These are phyloP conservation scores for Castanea crenata DNA, from an alignment of 306 rosid species.

Conservation along the genomic window DNA sequence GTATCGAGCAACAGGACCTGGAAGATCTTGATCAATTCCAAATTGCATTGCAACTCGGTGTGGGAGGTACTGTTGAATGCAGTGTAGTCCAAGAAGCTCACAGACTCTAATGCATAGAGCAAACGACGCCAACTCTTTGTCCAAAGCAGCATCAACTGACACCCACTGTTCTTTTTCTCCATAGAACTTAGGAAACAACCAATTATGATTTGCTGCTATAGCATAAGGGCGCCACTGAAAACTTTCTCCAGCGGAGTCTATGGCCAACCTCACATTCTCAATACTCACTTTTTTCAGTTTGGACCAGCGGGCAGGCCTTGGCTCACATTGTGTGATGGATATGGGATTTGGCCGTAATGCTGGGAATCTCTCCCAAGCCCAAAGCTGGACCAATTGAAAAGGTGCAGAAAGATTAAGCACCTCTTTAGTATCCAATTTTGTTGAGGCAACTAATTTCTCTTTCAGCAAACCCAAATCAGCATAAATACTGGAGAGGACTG, in stretches of 20 bases:
- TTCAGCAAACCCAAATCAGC: conserved; percentile 2
- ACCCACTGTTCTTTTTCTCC: conserved; percentile 10
- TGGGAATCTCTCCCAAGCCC: conserved; percentile 60
- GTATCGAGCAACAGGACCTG: conserved; percentile 14
- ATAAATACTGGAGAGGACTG: conserved; percentile 18
- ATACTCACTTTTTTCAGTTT: background rate
- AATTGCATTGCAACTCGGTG: conserved; percentile 65
- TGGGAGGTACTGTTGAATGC: conserved; percentile 37
- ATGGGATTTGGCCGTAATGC: background rate
- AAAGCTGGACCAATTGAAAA: conserved; percentile 45
- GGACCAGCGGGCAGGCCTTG: conserved; percentile 28
- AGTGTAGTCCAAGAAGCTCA: conserved; percentile 37
- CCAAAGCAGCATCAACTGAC: conserved; percentile 1
- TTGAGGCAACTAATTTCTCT: background rate
- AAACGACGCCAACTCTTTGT: conserved; percentile 24
- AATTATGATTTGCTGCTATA: background rate
- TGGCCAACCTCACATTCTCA: background rate
- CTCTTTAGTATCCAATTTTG: background rate
- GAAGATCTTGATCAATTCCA: conserved; percentile 62
- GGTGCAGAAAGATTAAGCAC: conserved; percentile 26
- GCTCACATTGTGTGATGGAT: background rate
- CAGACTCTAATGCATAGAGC: conserved; percentile 34
- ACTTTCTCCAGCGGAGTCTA: conserved; percentile 18
- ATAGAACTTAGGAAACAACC: conserved; percentile 10
- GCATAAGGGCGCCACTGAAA: conserved; percentile 52